Base-by-base conservation (phyloP, 352 stramenopile genomes). In the Pythium brassicae region DNA sequence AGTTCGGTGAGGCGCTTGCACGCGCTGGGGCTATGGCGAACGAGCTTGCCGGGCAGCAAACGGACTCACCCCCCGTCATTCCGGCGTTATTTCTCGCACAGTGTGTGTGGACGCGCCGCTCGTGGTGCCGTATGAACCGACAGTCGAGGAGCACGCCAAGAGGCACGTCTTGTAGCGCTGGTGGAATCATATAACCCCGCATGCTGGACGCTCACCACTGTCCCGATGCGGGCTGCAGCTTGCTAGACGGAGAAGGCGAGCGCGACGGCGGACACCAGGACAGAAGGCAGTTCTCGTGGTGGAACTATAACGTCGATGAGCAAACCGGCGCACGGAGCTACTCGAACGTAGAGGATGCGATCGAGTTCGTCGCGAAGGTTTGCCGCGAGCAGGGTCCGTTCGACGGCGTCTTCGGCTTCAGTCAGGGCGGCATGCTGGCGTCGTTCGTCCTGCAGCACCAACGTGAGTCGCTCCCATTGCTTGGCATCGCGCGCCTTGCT, bases 361-460 rank as follows among this genome's bases (percentile, higher is more conserved):
- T 92, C 29, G 79, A 80, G 5, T 93, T 88, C 59, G 50, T 95
- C 8, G 72, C 65, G 11, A 60, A 65, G 22, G 77, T 92, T 32
- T 75, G 76, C 27, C 71, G 69, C 32, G 81, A 76, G 19, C 79
- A 93, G 32, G 83, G 83, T n/a, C 86, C 86, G 11, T 95, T 95
- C 53, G 76, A 94, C 42, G 86, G 86, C 20, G 74, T 95, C 37
- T 89, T 93, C 42, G 86, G 86, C 32, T 95, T 95, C 59, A 93
- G 83, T 55, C 83, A 94, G 54, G 86, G 86, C 35, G 85, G 82
- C 19, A 84, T 77, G 23, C 78, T 91, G 51, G 76, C 83, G 0
- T 82, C 75, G 0, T 32, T 87, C 34, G 72, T 95, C 25, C 61
- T 95, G 20, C 79, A 90, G 43, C 66, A 71, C 57, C 83, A 94